Percentiles rank a stretch among this genome's conserved stretches.
phyloP scores from a whole-genome alignment of 306 rosid genomes.

The Prunus campanulata region DNA sequence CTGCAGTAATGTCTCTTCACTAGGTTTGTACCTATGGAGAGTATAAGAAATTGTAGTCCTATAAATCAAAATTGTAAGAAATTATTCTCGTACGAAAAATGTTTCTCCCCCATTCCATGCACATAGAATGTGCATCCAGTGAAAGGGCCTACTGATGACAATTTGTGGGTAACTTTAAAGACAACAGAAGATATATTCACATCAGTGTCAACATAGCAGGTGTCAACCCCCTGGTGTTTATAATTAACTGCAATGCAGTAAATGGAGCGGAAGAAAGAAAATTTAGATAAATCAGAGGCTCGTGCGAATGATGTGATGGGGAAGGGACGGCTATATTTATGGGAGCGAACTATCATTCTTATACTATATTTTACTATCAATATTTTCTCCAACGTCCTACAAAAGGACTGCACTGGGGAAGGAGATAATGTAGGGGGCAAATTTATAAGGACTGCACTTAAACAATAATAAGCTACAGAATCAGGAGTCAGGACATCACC shows the following conservation, averaged over 20 bases:
- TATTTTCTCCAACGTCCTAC: too few species aligned
- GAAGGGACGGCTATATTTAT: too few species aligned
- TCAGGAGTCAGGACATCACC: background rate
- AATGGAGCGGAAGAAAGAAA: background rate
- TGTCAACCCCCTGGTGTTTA: background rate
- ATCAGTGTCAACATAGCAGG: background rate
- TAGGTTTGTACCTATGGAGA: conserved; percentile 79
- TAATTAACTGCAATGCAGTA: background rate
- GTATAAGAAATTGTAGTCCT: conserved; percentile 25
- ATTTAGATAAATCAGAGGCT: background rate
- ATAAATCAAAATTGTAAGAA: conserved; percentile 5
- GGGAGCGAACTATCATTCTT: too few species aligned
- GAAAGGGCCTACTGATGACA: background rate
- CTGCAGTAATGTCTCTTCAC: conserved; percentile 85
- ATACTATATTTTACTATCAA: too few species aligned
- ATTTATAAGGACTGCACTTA: too few species aligned
- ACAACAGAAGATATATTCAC: background rate
- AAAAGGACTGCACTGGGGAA: too few species aligned
- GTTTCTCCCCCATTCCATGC: conserved; percentile 6
- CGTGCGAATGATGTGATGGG: too few species aligned
- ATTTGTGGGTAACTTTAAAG: background rate
- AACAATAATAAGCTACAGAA: background rate
- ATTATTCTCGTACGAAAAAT: conserved; percentile 13
- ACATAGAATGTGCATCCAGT: background rate
- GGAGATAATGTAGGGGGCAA: too few species aligned